Evolutionary conservation across 768 basidiomycete genomes (phyloP).

Genomic region (Boletus edulis): DNA sequence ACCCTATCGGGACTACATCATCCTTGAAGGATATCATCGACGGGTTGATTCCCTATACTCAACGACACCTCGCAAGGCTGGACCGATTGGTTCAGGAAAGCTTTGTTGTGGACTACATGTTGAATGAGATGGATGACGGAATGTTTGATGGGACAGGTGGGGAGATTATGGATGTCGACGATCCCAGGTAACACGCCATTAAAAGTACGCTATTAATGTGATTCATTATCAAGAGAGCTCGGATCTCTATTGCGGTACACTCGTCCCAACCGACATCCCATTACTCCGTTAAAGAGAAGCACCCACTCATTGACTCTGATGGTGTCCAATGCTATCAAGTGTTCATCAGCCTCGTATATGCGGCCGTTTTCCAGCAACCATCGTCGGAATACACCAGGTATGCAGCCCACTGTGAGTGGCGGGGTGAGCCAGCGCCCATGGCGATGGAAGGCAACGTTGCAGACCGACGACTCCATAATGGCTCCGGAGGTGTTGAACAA

Average conservation of each 20-base stretch:
- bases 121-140: constrained; percentile 85
- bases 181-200: background rate
- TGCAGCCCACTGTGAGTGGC: constrained; percentile 55
- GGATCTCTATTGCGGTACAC: constrained; percentile 2
- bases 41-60: constrained; percentile 89
- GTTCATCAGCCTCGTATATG: constrained; percentile 49
- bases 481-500: constrained; percentile 51
- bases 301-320: constrained; percentile 59
- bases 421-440: constrained; percentile 65
- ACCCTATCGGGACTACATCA: constrained; percentile 20
- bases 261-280: constrained; percentile 61
- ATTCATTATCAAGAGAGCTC: background rate
- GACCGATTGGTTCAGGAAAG: constrained; percentile 92
- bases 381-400: constrained; percentile 67
- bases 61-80: constrained; percentile 83
- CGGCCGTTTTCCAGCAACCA: constrained; percentile 63
- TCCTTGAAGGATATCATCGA: constrained; percentile 75
- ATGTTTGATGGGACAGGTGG: constrained; percentile 55
- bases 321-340: constrained; percentile 39
- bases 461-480: constrained; percentile 67
- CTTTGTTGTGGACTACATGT: constrained; percentile 88
- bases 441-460: constrained; percentile 69
- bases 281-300: constrained; percentile 69
- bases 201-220: constrained; percentile 15
- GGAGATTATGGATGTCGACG: constrained; percentile 40